Base-by-base conservation (phyloP, 1,284 basidiomycete genomes). In the Cerrena zonata region DNA sequence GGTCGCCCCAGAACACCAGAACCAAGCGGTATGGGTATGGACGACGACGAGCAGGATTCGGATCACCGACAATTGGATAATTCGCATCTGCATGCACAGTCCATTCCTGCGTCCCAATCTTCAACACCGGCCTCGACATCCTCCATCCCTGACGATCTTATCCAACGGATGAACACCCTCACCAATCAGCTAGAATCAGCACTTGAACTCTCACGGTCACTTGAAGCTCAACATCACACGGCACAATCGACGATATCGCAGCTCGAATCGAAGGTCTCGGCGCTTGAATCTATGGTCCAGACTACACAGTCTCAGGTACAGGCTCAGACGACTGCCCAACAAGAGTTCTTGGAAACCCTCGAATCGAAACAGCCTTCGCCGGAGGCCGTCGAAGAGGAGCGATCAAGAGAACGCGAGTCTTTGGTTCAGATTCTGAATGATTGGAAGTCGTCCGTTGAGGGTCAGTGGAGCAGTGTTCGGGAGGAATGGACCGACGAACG, bases 401-500 rank as follows among this genome's bases (percentile, higher is more conserved):
- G 61, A 2, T 62, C 62, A 34, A 58, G 65, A 34, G 71, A 72
- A 47, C 72, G 69, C 10, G 74, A 77, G 39, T 76, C 74, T 1
- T 64, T 84, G 34, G 77, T 75, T 1, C 65, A 72, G 21, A 76
- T 82, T 65, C 67, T 87, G 45, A 67, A 68, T 5, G 79, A 85
- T 54, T 86, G 82, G 82, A 85, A 83, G 65, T 84, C 80, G 62
- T 71, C 64, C 5, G 79, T 90, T 13, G 90, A 94, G 59, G 82
- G 84, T 5, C 80, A 86, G 51, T 94, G 90, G 89, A 76, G 74
- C 26, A 70, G 74, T 50, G 84, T 93, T 41, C 80, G 87, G 56
- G 84, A 90, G 58, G 86, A 88, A 46, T 93, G 93, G 91, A 77
- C 77, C 4, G 72, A 80, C 22, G 94, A 96, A 68, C 77, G 91